Percentiles rank a stretch among this genome's conserved stretches.
Evolutionary conservation across 495 filamentous ascomycete species (phyloP).

Genomic region (Xylaria nigripes): DNA sequence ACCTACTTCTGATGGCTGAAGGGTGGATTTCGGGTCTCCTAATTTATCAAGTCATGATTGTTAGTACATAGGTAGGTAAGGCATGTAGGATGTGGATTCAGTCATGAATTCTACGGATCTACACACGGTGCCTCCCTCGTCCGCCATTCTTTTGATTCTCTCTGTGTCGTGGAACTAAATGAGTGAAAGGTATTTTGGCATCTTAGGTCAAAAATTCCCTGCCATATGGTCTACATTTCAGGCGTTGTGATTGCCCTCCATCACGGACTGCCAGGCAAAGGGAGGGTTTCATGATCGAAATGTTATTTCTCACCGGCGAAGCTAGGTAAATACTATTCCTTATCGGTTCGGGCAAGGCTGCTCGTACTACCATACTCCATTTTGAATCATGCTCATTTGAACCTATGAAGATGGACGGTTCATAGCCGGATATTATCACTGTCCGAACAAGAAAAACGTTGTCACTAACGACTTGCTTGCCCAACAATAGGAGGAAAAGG

Average conservation of each 20-base stretch:
- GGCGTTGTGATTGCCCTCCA: background rate
- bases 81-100: too few relatives aligned
- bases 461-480: background rate
- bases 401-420: background rate
- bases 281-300: background rate
- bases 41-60: too few relatives aligned
- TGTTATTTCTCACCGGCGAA: background rate
- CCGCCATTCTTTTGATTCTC: slow-evolving; percentile 50
- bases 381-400: background rate
- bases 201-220: background rate
- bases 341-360: background rate
- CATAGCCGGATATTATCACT: background rate
- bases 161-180: background rate
- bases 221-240: background rate
- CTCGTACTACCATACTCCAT: background rate
- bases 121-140: too few relatives aligned
- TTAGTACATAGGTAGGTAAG: too few relatives aligned
- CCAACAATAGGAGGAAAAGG: background rate
- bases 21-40: too few relatives aligned
- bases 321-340: background rate
- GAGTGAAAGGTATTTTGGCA: background rate
- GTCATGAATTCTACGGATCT: too few relatives aligned
- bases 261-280: background rate
- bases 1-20: too few relatives aligned
- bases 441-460: background rate